Base-by-base conservation (phyloP, 2,329 filamentous ascomycete genomes). In the Nothophaeocryptopus gaeumannii region DNA sequence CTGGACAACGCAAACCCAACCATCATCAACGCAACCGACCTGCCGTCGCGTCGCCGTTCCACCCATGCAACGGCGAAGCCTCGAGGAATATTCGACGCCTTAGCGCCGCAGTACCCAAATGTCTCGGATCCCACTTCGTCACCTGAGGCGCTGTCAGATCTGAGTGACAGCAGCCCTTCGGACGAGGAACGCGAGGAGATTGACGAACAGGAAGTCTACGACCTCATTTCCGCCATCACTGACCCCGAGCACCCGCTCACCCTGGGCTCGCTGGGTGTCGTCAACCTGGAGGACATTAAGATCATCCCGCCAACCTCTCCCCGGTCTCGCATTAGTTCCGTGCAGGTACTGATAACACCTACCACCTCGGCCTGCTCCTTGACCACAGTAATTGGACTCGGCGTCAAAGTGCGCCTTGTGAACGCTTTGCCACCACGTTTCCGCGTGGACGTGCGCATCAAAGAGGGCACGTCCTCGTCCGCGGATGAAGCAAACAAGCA, bases 401-500 rank as follows among this genome's bases (percentile, higher is more conserved):
- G 91, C 11, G 89, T 99, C 15, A 83, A 93, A 38, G 91, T 96
- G 36, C 83, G 93, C 16, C 79, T 99, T 16, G 91, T 97, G 73
- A 87, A 95, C 69, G 86, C 88, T 9, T 77, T 99, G 50, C 93
- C 93, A 2, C 88, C 93, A 31, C 88, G 92, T 63, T 99, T 93
- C 70, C 83, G 93, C 33, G 81, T 97, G 43, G 91, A 97, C 69
- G 89, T 97, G 39, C 82, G 85, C 62, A 95, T 96, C 70, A 96
- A 97, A 71, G 87, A 95, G 71, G 92, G 91, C 55, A 93, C 90
- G n/a, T 93, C 97, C 69, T 89, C 84, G 58, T 95, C 95, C 54
- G 92, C 89, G 39, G 90, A 96, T 56, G 90, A 96, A 68, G 90
- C 96, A 45, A 96, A 95, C 74, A 96, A 96, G 77, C 93, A 99